Conservation (phyloP, 2,329 filamentous ascomycete species). For the Colletotrichum theobromicola region DNA sequence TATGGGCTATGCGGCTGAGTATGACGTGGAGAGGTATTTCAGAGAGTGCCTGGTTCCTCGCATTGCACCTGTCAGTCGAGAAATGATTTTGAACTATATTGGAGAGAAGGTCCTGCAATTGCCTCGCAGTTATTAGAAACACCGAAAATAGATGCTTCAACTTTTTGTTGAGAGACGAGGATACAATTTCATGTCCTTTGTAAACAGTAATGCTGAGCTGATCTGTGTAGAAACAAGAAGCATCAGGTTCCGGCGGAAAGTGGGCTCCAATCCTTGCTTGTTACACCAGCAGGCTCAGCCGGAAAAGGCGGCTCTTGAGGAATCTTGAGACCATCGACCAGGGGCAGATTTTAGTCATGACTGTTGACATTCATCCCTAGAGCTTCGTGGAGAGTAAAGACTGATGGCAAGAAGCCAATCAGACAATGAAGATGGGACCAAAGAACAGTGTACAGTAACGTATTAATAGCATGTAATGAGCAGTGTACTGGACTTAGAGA, state of each 20-base stretch:
- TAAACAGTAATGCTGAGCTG: too few relatives aligned
- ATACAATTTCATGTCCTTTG: too few relatives aligned
- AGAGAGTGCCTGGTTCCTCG: slow-evolving; percentile 69
- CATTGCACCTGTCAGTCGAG: slow-evolving; percentile 68
- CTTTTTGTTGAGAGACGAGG: too few relatives aligned
- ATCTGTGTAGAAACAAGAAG: too few relatives aligned
- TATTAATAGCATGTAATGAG: neutral
- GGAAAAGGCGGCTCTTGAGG: too few relatives aligned
- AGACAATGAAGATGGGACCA: neutral
- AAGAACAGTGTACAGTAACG: too few relatives aligned
- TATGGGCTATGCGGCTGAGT: slow-evolving; percentile 70
- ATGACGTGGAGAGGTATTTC: slow-evolving; percentile 70
- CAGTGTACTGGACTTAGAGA: neutral
- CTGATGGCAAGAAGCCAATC: neutral
- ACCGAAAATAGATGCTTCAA: too few relatives aligned
- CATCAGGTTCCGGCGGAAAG: too few relatives aligned
- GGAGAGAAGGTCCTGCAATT: slow-evolving; percentile 70
- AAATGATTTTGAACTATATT: slow-evolving; percentile 81
- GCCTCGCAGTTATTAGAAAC: slow-evolving; percentile 67
- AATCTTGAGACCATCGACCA: too few relatives aligned
- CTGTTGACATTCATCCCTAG: neutral
- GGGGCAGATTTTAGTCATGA: too few relatives aligned
- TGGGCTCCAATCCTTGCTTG: too few relatives aligned
- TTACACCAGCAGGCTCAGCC: too few relatives aligned
- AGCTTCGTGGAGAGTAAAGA: neutral